phyloP scores from a whole-genome alignment of 805 yeast species.

The Candida vartiovaarae region DNA sequence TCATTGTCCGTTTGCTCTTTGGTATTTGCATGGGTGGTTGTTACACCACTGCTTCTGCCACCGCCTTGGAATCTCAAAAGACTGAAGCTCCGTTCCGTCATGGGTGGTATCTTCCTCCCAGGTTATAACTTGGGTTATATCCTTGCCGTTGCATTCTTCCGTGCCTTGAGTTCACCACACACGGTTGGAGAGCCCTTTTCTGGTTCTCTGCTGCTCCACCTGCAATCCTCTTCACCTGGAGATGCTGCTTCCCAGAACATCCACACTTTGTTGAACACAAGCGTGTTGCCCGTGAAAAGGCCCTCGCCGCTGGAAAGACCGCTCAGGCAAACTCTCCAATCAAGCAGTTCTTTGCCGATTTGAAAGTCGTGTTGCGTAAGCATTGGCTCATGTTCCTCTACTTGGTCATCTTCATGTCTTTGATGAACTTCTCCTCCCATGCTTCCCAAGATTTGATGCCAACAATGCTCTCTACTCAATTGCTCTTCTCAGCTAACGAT shows the following conservation, averaged over 20 bases:
- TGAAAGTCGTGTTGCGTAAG: slow-evolving; percentile 31
- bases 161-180: slow-evolving; percentile 46
- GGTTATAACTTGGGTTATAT: slow-evolving; percentile 64
- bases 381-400: slow-evolving; percentile 60
- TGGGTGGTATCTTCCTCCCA: slow-evolving; percentile 52
- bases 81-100: slow-evolving; percentile 48
- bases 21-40: slow-evolving; percentile 72
- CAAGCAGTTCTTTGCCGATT: slow-evolving; percentile 21
- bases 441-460: slow-evolving; percentile 74
- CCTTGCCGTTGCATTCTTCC: slow-evolving; percentile 54
- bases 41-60: slow-evolving; percentile 58
- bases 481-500: slow-evolving; percentile 36
- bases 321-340: slow-evolving; percentile 15
- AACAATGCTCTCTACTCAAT: slow-evolving; percentile 50
- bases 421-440: slow-evolving; percentile 66
- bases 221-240: slow-evolving; percentile 49
- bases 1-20: slow-evolving; percentile 55
- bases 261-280: slow-evolving; percentile 37
- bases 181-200: slow-evolving; percentile 64
- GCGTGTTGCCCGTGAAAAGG: slow-evolving; percentile 17
- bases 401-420: slow-evolving; percentile 55
- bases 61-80: slow-evolving; percentile 63
- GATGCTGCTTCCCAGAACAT: slow-evolving; percentile 55
- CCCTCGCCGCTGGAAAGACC: slow-evolving; percentile 21
- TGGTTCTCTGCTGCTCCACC: slow-evolving; percentile 74